A percentile compares a stretch with the other conserved stretches of the same genome.
These are phyloP conservation scores for Rhododendron williamsianum DNA, from an alignment of 148 eudicot genomes.

Conservation along the genomic window DNA sequence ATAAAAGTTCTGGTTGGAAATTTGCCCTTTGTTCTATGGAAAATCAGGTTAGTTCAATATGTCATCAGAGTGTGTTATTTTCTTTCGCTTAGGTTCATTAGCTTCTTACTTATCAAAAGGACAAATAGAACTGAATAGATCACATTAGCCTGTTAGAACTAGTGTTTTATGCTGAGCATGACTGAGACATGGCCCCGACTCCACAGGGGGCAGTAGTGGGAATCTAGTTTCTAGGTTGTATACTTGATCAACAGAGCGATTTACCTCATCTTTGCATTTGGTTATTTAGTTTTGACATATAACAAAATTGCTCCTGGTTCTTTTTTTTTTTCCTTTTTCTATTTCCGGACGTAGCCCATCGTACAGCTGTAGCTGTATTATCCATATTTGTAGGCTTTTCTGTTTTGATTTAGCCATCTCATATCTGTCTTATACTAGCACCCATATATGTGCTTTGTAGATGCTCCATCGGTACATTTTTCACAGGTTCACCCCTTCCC, in stretches of 20 bases:
- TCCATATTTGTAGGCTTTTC: background rate
- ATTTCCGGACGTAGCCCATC: background rate
- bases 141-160: background rate
- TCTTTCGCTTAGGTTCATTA: background rate
- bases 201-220: background rate
- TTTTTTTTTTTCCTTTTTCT: too few relatives aligned
- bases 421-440: background rate
- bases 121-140: background rate
- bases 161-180: background rate
- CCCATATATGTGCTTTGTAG: background rate
- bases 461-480: background rate
- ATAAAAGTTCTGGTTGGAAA: conserved; percentile 67
- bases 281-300: background rate
- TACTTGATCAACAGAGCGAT: background rate
- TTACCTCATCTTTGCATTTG: background rate
- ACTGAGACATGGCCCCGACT: background rate
- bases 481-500: background rate
- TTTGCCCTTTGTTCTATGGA: conserved; percentile 99
- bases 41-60: conserved; percentile 52
- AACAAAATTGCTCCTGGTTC: background rate
- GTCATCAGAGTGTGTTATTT: background rate
- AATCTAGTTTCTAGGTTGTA: background rate
- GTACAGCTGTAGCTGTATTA: background rate
- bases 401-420: background rate
- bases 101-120: background rate